Conservation (phyloP, 2,329 filamentous ascomycete genomes). For the Xylariales sp. region DNA sequence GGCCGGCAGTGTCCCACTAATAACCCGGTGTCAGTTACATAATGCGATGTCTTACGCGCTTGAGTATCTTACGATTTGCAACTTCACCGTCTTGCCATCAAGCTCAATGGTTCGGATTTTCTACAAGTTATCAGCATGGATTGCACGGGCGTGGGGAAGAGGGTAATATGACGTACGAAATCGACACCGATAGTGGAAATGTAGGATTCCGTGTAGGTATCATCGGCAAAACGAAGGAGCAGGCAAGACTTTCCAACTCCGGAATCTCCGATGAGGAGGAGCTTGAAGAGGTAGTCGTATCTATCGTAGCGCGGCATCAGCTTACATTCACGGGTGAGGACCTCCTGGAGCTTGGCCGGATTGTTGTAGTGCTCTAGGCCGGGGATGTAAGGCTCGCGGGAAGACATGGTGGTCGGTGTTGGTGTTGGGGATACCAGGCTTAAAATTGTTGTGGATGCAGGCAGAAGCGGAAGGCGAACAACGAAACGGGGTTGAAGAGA, state of each 20-base stretch:
- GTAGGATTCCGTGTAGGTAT: slow-evolving; percentile 99
- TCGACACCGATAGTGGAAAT: slow-evolving; percentile 99
- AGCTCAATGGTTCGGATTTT: slow-evolving; percentile 99
- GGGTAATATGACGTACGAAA: slow-evolving; percentile 75
- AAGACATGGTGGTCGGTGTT: slow-evolving; percentile 32
- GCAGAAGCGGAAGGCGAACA: background rate
- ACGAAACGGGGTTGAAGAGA: slow-evolving; percentile 16
- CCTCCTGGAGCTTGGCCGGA: slow-evolving; percentile 40
- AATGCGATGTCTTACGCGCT: background rate
- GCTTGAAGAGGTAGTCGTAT: slow-evolving; percentile 99
- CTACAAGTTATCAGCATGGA: slow-evolving; percentile 57
- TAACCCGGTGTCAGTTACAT: slow-evolving; percentile 48
- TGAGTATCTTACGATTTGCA: slow-evolving; percentile 84
- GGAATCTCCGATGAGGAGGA: slow-evolving; percentile 99
- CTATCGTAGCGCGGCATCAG: slow-evolving; percentile 60
- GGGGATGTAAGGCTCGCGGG: slow-evolving; percentile 24
- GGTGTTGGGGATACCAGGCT: slow-evolving; percentile 3
- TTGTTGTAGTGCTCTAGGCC: slow-evolving; percentile 42
- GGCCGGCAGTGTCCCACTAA: slow-evolving; percentile 98
- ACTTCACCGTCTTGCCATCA: slow-evolving; percentile 99
- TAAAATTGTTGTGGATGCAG: slow-evolving; percentile 27
- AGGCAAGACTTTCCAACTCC: slow-evolving; percentile 99
- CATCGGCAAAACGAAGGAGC: slow-evolving; percentile 96
- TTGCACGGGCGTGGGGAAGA: slow-evolving; percentile 47
- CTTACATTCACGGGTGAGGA: slow-evolving; percentile 29